A percentile compares a stretch with the other conserved stretches of the same genome.
These are phyloP conservation scores for Lenzites betulinus DNA, from an alignment of 768 basidiomycete species.

Conservation along the genomic window DNA sequence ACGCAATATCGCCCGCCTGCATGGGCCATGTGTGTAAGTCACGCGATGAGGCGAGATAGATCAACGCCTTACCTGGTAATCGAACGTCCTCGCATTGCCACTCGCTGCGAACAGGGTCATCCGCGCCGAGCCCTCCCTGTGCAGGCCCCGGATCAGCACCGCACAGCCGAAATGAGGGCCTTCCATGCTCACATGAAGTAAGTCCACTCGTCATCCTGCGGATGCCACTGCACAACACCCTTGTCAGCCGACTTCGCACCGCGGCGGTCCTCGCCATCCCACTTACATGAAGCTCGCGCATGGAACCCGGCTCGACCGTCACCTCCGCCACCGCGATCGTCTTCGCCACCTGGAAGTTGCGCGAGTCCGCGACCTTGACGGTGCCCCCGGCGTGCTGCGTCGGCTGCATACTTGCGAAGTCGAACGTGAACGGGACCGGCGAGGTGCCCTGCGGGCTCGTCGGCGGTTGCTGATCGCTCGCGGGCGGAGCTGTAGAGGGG, in stretches of 20 bases:
- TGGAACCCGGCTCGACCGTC: constrained; percentile 57
- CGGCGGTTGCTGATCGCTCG: constrained; percentile 37
- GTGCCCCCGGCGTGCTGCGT: constrained; percentile 46
- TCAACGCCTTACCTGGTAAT: constrained; percentile 40
- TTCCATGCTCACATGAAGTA: constrained; percentile 22
- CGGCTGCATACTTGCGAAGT: constrained; percentile 46
- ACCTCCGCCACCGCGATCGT: constrained; percentile 60
- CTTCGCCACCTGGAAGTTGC: constrained; percentile 52
- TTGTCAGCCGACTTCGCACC: neutral
- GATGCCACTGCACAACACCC: constrained; percentile 57
- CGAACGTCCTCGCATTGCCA: constrained; percentile 41
- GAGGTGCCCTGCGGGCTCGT: constrained; percentile 47
- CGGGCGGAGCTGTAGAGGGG: constrained; percentile 26
- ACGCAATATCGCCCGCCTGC: constrained; percentile 62
- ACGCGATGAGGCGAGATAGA: too few species aligned
- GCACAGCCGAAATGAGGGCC: neutral
- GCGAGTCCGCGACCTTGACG: constrained; percentile 47
- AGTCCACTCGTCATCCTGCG: constrained; percentile 65
- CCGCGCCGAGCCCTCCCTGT: constrained; percentile 43
- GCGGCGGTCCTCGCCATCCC: too few species aligned
- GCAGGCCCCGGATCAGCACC: constrained; percentile 3
- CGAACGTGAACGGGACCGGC: constrained; percentile 48
- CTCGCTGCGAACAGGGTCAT: constrained; percentile 44
- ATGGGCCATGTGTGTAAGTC: neutral
- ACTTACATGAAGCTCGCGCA: constrained; percentile 53